These are phyloP conservation scores for Conoideocrella luteorostrata DNA, from an alignment of 2,329 filamentous ascomycete species.

Conservation along the genomic window DNA sequence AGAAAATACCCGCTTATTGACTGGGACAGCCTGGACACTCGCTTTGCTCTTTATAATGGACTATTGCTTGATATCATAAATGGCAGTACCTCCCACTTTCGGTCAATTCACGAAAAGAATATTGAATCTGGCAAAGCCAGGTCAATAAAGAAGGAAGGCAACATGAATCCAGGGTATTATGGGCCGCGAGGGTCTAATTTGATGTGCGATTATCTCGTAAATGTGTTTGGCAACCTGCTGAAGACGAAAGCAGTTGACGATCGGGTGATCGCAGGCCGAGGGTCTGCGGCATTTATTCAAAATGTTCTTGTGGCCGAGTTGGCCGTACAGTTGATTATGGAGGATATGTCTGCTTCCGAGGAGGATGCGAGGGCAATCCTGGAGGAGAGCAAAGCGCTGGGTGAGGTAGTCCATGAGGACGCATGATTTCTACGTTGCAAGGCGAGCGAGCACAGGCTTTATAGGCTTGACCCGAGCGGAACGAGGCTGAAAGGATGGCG, in stretches of 20 bases:
- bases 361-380: conserved; percentile 49
- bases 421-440: conserved; percentile 12
- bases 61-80: conserved; percentile 55
- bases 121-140: conserved; percentile 52
- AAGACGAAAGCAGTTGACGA: conserved; percentile 59
- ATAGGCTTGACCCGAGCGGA: too few relatives aligned
- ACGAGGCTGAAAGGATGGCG: background rate
- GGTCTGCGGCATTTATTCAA: conserved; percentile 64
- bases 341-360: conserved; percentile 44
- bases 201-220: conserved; percentile 65
- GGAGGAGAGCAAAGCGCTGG: conserved; percentile 59
- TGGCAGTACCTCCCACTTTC: conserved; percentile 54
- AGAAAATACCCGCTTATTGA: conserved; percentile 64
- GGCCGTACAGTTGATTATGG: conserved; percentile 46
- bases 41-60: conserved; percentile 50
- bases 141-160: conserved; percentile 52
- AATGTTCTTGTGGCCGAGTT: conserved; percentile 71
- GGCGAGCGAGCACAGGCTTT: too few relatives aligned
- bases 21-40: conserved; percentile 55
- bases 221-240: conserved; percentile 51
- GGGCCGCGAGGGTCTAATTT: conserved; percentile 64
- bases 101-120: conserved; percentile 46
- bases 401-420: conserved; percentile 62
- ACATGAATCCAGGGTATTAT: conserved; percentile 73
- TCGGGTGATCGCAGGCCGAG: conserved; percentile 57